Evolutionary conservation across 2,329 filamentous ascomycete species (phyloP), one percentile per base, ranked within the genome.

Genomic region (Botrytis fragariae): DNA sequence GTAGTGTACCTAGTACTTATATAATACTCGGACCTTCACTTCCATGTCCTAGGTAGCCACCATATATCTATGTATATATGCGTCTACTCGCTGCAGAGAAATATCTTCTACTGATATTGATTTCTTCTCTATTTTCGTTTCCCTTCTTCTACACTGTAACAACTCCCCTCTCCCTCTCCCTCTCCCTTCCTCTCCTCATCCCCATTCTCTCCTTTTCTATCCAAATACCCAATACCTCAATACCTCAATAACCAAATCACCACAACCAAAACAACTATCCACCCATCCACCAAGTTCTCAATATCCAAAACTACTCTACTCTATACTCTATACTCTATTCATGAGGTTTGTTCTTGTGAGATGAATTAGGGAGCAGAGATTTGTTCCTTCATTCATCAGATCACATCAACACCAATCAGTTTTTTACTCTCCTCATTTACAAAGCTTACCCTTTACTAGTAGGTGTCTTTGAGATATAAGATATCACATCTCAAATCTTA

Each of bases 311-410:
- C 45, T 12, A 25, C 22, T 4, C 3, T 4, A 25, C 22, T 51
- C 22, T 51, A 12, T 7, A n/a, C n/a, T n/a, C n/a, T n/a, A n/a
- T n/a, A n/a, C n/a, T n/a, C n/a, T n/a, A n/a, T n/a, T n/a, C n/a
- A n/a, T n/a, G n/a, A n/a, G n/a, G n/a, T n/a, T n/a, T n/a, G n/a
- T 51, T 8, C 45, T 51, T 51, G 22, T 22, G 25, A 12, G 4
- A 54, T 12, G 3, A 1, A 25, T 10, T 14, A 6, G 4, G 3
- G 0, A 2, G 48, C 14, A 3, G 1, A 54, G 25, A n/a, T 3
- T 3, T 29, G 25, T n/a, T 16, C 48, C 51, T 54, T 54, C 1
- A 5, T 12, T 54, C 51, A n/a, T 29, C 4, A 54, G 9, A n/a
- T 54, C 45, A 4, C 5, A 14, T n/a, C 1, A 12, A 25, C 4